Percentiles rank a stretch among this genome's conserved stretches.
Evolutionary conservation across 23 red algal species (phyloP).

Genomic region (Gracilaria gracilis): DNA sequence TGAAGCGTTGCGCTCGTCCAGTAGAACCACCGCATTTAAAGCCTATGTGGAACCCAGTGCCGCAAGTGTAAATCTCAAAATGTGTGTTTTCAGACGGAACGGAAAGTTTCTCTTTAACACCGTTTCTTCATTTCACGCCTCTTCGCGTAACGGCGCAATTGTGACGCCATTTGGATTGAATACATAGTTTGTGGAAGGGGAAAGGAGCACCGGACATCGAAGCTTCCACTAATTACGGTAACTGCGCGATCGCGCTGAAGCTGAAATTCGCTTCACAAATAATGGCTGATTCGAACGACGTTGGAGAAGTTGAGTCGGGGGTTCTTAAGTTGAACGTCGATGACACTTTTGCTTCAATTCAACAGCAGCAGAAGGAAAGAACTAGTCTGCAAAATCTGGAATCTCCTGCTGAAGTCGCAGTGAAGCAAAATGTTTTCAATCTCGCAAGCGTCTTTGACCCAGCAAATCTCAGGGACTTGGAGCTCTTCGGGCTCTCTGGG

Average conservation of each 20-base stretch:
- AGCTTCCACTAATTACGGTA: background rate
- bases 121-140: background rate
- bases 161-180: background rate
- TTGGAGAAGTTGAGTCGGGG: background rate
- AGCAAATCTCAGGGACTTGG: constrained; percentile 51
- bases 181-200: background rate
- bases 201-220: background rate
- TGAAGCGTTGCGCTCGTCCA: too few relatives aligned
- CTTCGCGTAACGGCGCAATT: background rate
- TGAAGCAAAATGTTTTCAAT: constrained; percentile 50
- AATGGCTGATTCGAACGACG: background rate
- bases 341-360: constrained; percentile 22
- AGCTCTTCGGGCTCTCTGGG: constrained; percentile 58
- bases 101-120: background rate
- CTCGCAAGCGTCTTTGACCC: constrained; percentile 66
- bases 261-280: background rate
- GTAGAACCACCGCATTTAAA: too few relatives aligned
- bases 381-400: constrained; percentile 48
- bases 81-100: background rate
- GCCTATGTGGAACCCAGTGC: background rate
- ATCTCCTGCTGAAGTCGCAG: constrained; percentile 29
- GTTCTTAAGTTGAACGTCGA: constrained; percentile 19
- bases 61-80: constrained; percentile 3
- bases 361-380: constrained; percentile 28
- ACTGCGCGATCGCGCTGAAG: background rate